These are phyloP conservation scores for Quercus bicolor DNA, from an alignment of 306 rosid genomes.

Conservation along the genomic window DNA sequence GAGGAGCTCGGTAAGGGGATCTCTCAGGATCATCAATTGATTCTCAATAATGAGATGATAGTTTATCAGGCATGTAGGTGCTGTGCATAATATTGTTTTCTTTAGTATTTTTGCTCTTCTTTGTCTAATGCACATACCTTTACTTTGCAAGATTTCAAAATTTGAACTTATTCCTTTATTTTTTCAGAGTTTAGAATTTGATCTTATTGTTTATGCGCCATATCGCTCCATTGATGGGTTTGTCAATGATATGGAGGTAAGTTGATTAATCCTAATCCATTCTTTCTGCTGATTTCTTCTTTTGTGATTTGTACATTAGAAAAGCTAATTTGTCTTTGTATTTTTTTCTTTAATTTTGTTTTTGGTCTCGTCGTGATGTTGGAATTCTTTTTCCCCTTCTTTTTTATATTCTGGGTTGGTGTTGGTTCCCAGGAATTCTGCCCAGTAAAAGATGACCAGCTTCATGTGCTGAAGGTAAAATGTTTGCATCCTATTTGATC, in stretches of 20 bases:
- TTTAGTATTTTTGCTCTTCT: neutral
- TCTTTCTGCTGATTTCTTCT: neutral
- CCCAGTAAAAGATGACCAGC: constrained; percentile 49
- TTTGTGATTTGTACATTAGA: neutral
- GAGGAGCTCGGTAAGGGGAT: constrained; percentile 99
- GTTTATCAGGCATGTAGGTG: constrained; percentile 96
- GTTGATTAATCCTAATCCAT: constrained; percentile 12
- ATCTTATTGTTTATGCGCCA: constrained; percentile 92
- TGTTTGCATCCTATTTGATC: neutral
- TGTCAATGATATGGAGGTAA: constrained; percentile 69
- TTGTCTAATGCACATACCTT: constrained; percentile 10
- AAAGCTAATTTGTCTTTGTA: constrained; percentile 1
- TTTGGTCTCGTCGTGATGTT: neutral
- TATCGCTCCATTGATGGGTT: constrained; percentile 84
- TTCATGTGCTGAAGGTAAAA: constrained; percentile 61
- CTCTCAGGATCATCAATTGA: constrained; percentile 97
- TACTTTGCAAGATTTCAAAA: constrained; percentile 23
- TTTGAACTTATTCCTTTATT: neutral
- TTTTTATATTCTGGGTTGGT: constrained; percentile 8
- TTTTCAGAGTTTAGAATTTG: constrained; percentile 85
- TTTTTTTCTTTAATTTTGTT: neutral
- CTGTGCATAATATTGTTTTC: constrained; percentile 29
- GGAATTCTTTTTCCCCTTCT: constrained; percentile 3
- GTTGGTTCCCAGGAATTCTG: constrained; percentile 58
- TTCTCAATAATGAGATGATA: constrained; percentile 98